Evolutionary conservation across 768 basidiomycete genomes (phyloP).

Genomic region (Trametes cingulata): DNA sequence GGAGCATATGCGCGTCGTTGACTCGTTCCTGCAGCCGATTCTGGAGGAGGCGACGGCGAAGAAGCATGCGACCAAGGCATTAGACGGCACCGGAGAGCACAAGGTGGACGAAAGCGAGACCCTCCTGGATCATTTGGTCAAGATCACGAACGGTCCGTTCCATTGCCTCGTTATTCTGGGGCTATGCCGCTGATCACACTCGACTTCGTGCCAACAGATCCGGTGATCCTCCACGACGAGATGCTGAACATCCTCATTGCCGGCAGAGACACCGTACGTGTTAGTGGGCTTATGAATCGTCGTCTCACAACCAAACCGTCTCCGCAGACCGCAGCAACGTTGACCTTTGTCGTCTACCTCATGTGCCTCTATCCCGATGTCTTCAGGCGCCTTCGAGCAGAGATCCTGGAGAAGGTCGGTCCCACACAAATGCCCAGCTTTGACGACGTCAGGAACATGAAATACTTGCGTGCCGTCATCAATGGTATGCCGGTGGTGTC

Average conservation of each 20-base stretch:
- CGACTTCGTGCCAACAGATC: conserved; percentile 23
- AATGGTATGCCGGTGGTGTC: conserved; percentile 28
- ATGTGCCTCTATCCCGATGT: conserved; percentile 35
- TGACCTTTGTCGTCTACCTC: conserved; percentile 37
- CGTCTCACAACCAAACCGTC: neutral
- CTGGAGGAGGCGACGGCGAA: conserved; percentile 32
- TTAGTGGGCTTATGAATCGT: neutral
- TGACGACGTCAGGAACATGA: conserved; percentile 37
- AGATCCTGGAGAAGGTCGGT: conserved; percentile 35
- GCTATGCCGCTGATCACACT: neutral
- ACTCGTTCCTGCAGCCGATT: conserved; percentile 42
- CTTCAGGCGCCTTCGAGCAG: conserved; percentile 33
- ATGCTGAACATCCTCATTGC: conserved; percentile 38
- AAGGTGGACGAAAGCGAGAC: conserved; percentile 36
- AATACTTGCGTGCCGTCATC: conserved; percentile 37
- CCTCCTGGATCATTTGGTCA: conserved; percentile 42
- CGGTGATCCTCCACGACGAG: conserved; percentile 34
- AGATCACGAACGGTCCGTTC: conserved; percentile 38
- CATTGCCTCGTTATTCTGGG: neutral
- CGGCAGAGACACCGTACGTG: conserved; percentile 35
- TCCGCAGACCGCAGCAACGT: conserved; percentile 33
- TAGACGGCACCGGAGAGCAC: conserved; percentile 1
- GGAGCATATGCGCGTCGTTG: conserved; percentile 40
- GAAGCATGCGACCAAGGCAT: conserved; percentile 3
- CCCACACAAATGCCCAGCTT: conserved; percentile 31